Base-by-base conservation (phyloP, 371 early-diverging fungal species). In the Mucor velutinosus region DNA sequence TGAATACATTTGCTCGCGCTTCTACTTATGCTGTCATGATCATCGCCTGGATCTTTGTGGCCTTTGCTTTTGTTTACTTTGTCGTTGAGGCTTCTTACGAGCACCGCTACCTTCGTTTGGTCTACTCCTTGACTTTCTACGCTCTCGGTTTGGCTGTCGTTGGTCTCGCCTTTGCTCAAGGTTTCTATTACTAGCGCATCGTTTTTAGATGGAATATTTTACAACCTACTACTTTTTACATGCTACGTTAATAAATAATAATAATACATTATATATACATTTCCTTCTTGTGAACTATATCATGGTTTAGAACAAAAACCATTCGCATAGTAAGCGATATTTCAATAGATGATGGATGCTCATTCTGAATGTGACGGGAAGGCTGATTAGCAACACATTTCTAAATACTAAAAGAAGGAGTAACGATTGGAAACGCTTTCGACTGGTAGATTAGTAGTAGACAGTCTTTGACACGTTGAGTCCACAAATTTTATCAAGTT, bases 11-110 rank as follows among this genome's bases (percentile, higher is more conserved):
- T 73, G 83, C 75, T 59, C 74, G 71, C 68, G 81, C 69, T 23
- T 79, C 79, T 45, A 77, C 75, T 33, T 72, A 72, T 63, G 80
- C 76, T 21, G 83, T 81, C 1, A 77, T 80, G 81, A 77, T 83
- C 41, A 49, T 83, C 29, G 64, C 81, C 43, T 83, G 83, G 83
- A 66, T 83, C 32, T 83, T 73, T 67, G 72, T 81, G 61, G 79
- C 75, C 7, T 76, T 83, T 69, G 77, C 83, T 17, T 62, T 77
- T n/a, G 63, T 83, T n/a, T 73, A 60, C 30, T 77, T 77, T 27
- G 37, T 74, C 41, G 62, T 76, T 35, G 83, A 83, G 58, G 72
- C 75, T 15, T 60, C 65, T 37, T 66, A 66, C 66, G 73, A 74
- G 19, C 76, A 80, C 27, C 75, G 77, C 23, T 77, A 77, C 47